phyloP scores from a whole-genome alignment of 805 yeast genomes.

The Teunomyces cretensis region DNA sequence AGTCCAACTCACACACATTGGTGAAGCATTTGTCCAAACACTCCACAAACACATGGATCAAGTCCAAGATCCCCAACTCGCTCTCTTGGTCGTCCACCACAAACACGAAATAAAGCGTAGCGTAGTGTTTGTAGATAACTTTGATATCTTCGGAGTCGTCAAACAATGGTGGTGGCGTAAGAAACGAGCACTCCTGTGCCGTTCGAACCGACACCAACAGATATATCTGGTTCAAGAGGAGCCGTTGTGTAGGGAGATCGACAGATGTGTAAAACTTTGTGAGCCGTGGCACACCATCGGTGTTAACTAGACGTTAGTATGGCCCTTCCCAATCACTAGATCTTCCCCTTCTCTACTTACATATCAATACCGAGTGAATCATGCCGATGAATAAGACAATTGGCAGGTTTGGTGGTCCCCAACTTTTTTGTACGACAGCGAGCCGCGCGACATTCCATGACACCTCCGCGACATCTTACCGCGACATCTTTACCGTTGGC shows the following conservation, averaged over 20 bases:
- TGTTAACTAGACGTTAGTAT: slow-evolving; percentile 58
- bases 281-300: slow-evolving; percentile 84
- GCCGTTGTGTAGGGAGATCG: slow-evolving; percentile 77
- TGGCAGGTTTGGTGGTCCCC: too few relatives aligned
- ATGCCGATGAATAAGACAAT: slow-evolving; percentile 29
- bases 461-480: not conserved
- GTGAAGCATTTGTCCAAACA: slow-evolving; percentile 89
- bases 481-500: not conserved
- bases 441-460: not conserved
- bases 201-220: slow-evolving; percentile 71
- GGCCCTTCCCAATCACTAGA: too few relatives aligned
- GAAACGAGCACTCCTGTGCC: slow-evolving; percentile 78
- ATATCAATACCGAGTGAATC: slow-evolving; percentile 86
- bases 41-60: slow-evolving; percentile 96
- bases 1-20: slow-evolving; percentile 92
- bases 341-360: slow-evolving; percentile 47
- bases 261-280: slow-evolving; percentile 91
- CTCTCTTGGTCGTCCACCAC: slow-evolving; percentile 95
- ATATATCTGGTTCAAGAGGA: slow-evolving; percentile 78
- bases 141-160: slow-evolving; percentile 72
- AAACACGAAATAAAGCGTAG: slow-evolving; percentile 93
- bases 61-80: slow-evolving; percentile 88
- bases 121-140: slow-evolving; percentile 91
- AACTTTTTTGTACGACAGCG: too few relatives aligned
- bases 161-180: slow-evolving; percentile 83